Evolutionary conservation across 2,329 filamentous ascomycete genomes (phyloP).

Genomic region (Colletotrichum eleusines): DNA sequence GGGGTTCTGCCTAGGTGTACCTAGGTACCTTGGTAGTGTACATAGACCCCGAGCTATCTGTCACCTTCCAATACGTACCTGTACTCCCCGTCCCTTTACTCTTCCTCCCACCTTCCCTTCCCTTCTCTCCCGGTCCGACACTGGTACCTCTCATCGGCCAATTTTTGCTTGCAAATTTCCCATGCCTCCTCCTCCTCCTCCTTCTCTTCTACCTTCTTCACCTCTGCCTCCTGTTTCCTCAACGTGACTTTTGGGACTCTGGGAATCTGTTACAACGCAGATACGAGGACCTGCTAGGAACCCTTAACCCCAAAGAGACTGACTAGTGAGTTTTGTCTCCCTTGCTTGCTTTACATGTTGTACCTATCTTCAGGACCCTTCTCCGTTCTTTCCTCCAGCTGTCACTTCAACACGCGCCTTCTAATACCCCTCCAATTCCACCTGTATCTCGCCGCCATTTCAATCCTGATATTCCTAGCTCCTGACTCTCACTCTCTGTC

Average conservation of each 20-base stretch:
- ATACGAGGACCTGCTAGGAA: constrained; percentile 29
- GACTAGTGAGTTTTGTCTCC: constrained; percentile 30
- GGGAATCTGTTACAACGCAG: constrained; percentile 17
- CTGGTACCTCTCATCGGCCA: constrained; percentile 2
- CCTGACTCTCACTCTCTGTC: not conserved
- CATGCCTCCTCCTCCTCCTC: constrained; percentile 11
- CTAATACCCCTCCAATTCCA: constrained; percentile 36
- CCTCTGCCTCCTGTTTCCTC: constrained; percentile 5
- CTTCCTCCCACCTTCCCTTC: not conserved
- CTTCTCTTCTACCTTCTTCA: not conserved
- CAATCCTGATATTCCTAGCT: constrained; percentile 1
- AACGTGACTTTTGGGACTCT: not conserved
- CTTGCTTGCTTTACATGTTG: constrained; percentile 5
- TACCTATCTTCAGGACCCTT: constrained; percentile 10
- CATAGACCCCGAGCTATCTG: not conserved
- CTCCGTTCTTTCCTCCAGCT: constrained; percentile 6
- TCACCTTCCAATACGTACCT: constrained; percentile 7
- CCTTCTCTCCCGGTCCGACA: not conserved
- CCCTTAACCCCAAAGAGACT: constrained; percentile 22
- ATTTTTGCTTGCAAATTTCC: constrained; percentile 10
- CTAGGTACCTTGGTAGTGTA: not conserved
- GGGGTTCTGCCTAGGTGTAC: not conserved
- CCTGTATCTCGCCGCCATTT: constrained; percentile 8
- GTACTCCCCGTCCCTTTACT: not conserved
- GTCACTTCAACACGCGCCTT: constrained; percentile 24